Evolutionary conservation across 768 basidiomycete genomes (phyloP).

Genomic region (Pisolithus microcarpus): DNA sequence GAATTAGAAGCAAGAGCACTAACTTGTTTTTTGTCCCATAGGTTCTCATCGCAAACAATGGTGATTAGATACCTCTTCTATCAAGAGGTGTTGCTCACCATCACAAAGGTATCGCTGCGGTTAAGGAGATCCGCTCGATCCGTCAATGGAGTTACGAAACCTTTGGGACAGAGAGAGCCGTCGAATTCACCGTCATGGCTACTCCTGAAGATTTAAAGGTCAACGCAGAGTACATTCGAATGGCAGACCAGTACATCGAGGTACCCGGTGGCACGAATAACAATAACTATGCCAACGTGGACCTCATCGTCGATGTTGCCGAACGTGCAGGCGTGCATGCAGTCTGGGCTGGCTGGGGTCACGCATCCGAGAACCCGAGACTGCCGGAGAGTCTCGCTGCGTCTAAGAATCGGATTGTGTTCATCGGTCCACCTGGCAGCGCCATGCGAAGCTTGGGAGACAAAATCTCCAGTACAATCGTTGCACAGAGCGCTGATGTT

Average conservation of each 20-base stretch:
- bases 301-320: conserved; percentile 96
- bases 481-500: conserved; percentile 92
- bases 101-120: conserved; percentile 86
- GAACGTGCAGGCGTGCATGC: conserved; percentile 97
- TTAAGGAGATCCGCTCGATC: conserved; percentile 98
- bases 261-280: conserved; percentile 98
- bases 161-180: conserved; percentile 89
- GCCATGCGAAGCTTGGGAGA: conserved; percentile 99
- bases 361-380: conserved; percentile 97
- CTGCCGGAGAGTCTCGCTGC: conserved; percentile 89
- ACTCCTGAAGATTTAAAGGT: conserved; percentile 98
- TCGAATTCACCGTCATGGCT: conserved; percentile 99
- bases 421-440: conserved; percentile 97
- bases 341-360: conserved; percentile 99
- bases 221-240: conserved; percentile 99
- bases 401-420: conserved; percentile 93
- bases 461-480: conserved; percentile 99
- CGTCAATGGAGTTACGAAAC: conserved; percentile 99
- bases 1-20: not conserved
- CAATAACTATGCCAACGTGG: conserved; percentile 99
- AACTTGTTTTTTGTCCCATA: conserved; percentile 23
- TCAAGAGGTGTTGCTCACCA: conserved; percentile 16
- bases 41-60: conserved; percentile 99
- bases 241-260: conserved; percentile 99
- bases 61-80: conserved; percentile 31